Conservation (phyloP, 352 stramenopile genomes). For the Pythium angustatum region DNA sequence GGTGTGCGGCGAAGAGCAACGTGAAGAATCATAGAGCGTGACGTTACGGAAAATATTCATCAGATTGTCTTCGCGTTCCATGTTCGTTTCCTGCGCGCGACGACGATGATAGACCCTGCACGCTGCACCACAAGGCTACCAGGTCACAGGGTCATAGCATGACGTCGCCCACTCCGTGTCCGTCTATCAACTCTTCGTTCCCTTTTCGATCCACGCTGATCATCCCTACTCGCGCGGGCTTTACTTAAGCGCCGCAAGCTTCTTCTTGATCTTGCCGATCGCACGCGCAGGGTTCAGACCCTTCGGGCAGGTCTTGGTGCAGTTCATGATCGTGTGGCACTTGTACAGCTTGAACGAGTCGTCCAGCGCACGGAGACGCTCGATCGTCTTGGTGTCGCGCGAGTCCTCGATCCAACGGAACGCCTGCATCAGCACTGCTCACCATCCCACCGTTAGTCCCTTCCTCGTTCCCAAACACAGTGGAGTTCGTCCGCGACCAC, state of each 20-base stretch:
- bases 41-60: slow-evolving; percentile 17
- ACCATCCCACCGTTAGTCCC: too few species aligned
- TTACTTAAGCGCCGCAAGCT: slow-evolving; percentile 83
- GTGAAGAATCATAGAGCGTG: slow-evolving; percentile 20
- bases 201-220: not conserved
- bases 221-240: too few species aligned
- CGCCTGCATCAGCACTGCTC: slow-evolving; percentile 91
- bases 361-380: slow-evolving; percentile 95
- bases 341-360: slow-evolving; percentile 99
- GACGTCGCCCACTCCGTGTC: not conserved
- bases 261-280: slow-evolving; percentile 99
- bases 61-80: slow-evolving; percentile 9
- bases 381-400: slow-evolving; percentile 95
- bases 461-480: too few species aligned
- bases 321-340: slow-evolving; percentile 99
- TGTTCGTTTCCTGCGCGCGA: slow-evolving; percentile 12
- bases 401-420: slow-evolving; percentile 99
- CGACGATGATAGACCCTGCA: too few species aligned
- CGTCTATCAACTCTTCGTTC: slow-evolving; percentile 5
- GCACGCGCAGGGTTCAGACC: slow-evolving; percentile 98
- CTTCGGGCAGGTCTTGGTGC: slow-evolving; percentile 99
- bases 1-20: not conserved
- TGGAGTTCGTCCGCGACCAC: not conserved
- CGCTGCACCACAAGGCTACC: too few species aligned
- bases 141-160: not conserved